Evolutionary conservation across 495 filamentous ascomycete species (phyloP).

Genomic region (Bombardia bombarda): DNA sequence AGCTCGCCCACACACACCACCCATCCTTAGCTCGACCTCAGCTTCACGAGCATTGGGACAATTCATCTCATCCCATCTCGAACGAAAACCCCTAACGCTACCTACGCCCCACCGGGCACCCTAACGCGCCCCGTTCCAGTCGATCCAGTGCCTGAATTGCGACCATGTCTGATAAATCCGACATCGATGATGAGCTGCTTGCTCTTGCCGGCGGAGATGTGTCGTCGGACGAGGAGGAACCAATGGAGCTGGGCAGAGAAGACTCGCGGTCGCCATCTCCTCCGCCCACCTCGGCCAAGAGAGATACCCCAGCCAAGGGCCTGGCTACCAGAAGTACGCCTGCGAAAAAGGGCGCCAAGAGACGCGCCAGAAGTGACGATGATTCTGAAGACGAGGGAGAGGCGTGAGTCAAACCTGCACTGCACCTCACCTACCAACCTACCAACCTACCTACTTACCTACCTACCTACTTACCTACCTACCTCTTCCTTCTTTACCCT

Average conservation of each 20-base stretch:
- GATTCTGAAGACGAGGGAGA: conserved; percentile 74
- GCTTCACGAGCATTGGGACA: too few species aligned
- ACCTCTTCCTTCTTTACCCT: not conserved
- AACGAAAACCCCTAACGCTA: too few species aligned
- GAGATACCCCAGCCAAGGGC: conserved; percentile 21
- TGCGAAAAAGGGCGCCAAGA: conserved; percentile 37
- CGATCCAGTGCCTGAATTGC: too few species aligned
- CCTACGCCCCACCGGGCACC: too few species aligned
- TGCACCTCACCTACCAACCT: too few species aligned
- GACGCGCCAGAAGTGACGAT: conserved; percentile 45
- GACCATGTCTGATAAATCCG: conserved; percentile 41
- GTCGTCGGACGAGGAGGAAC: conserved; percentile 41
- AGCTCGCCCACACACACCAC: too few species aligned
- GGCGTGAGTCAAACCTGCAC: conserved; percentile 80
- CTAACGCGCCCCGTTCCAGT: too few species aligned
- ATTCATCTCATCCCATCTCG: too few species aligned
- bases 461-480: too few species aligned
- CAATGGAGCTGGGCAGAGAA: conserved; percentile 29
- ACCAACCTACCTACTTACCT: too few species aligned
- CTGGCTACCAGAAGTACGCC: conserved; percentile 40
- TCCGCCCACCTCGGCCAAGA: conserved; percentile 21
- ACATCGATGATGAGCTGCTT: conserved; percentile 81
- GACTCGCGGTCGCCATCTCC: conserved; percentile 28
- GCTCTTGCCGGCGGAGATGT: conserved; percentile 67
- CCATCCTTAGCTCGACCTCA: too few species aligned